Base-by-base conservation (phyloP, 1,139 yeast species). In the Eremothecium cymbalariae region DNA sequence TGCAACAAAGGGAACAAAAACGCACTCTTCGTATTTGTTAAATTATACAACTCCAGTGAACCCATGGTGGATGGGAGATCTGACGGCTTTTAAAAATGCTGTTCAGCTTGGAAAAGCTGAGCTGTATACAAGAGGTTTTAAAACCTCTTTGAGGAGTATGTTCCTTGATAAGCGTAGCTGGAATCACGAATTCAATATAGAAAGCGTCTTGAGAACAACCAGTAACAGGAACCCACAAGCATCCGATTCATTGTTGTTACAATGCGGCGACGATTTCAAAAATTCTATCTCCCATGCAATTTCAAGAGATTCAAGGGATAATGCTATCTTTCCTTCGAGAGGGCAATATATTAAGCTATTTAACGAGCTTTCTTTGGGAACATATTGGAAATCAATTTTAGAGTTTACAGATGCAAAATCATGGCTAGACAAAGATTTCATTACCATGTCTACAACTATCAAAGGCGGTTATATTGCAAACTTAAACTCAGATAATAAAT, bases 1-100 rank as follows among this genome's bases (percentile, higher is more conserved):
- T 57, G 85, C 95, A 3, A 74, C 78, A 5, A 60, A 72, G 16
- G 95, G 95, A 12, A 79, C 94, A 2, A 74, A 82, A 40, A 88
- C 94, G 3, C 72, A 74, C 43, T 73, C 93, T 1, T 77, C 93
- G 14, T 79, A 81, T 51, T 57, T 83, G 33, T 45, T 77, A 18
- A 78, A 75, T 46, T 77, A 71, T 45, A 64, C 72, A 23, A 69
- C 73, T 45, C 96, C 97, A 0, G 33, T 53, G 2, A 42, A 45
- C 8, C 54, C 59, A 5, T 49, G 50, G 39, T 47, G 75, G 65
- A 7, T 21, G 2, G 32, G 24, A n/a, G 88, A 79, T 41, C 59
- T 71, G 4, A 59, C 72, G 21, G 63, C 67, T 0, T 78, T 70
- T 48, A 66, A 72, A 25, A 77, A 82, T 33, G 68, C 79, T 4